Percentiles rank a stretch among this genome's conserved stretches.
phyloP scores from a whole-genome alignment of 169 alveolate genomes.

The Miamiensis avidus region DNA sequence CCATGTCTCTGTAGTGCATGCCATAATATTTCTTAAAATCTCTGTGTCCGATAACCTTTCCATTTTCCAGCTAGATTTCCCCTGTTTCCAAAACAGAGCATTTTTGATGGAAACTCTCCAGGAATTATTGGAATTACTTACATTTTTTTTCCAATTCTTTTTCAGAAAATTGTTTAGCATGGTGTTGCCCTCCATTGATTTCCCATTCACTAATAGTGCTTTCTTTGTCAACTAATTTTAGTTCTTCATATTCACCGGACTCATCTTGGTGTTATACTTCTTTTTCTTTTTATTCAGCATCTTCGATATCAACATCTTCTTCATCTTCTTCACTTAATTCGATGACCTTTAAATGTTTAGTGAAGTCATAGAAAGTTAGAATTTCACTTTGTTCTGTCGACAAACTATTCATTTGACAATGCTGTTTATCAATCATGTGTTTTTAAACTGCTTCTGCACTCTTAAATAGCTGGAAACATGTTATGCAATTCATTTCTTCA shows the following conservation, averaged over 20 bases:
- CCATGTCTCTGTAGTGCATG: constrained; percentile 10
- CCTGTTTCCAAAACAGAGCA: constrained; percentile 20
- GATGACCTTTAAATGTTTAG: not conserved
- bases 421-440: constrained; percentile 46
- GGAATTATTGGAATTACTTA: constrained; percentile 21
- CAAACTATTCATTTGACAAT: constrained; percentile 39
- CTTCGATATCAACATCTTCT: constrained; percentile 5
- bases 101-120: constrained; percentile 4
- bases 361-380: constrained; percentile 1
- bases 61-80: constrained; percentile 31
- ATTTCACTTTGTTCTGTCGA: constrained; percentile 9
- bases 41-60: constrained; percentile 48
- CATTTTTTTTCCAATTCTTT: constrained; percentile 5
- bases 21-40: constrained; percentile 19
- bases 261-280: not conserved
- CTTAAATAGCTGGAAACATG: constrained; percentile 18
- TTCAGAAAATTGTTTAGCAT: too few species aligned
- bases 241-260: not conserved
- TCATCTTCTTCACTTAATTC: not conserved
- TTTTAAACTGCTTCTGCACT: constrained; percentile 28
- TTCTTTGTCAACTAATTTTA: not conserved
- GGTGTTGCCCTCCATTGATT: not conserved
- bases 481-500: too few species aligned
- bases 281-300: constrained; percentile 15
- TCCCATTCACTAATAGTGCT: not conserved